Evolutionary conservation across 768 basidiomycete genomes (phyloP).

Genomic region (Pulveroboletus sp.): DNA sequence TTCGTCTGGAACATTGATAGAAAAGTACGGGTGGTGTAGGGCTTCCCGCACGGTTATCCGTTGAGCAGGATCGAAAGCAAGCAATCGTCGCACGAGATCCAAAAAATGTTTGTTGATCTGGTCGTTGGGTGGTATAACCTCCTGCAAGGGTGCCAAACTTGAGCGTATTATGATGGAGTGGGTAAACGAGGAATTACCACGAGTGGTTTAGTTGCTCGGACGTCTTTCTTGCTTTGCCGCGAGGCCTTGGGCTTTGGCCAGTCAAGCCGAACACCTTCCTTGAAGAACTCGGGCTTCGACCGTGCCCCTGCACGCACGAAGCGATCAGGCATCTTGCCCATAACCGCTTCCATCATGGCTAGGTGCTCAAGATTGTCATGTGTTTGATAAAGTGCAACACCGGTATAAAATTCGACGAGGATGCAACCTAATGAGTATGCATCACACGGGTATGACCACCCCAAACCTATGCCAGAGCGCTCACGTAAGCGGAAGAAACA

Average conservation of each 20-base stretch:
- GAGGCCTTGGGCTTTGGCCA: conserved; percentile 89
- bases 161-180: neutral
- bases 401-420: conserved; percentile 97
- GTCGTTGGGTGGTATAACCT: conserved; percentile 79
- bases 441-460: conserved; percentile 98
- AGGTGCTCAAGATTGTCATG: conserved; percentile 99
- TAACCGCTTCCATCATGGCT: conserved; percentile 99
- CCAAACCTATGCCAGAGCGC: conserved; percentile 63
- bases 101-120: conserved; percentile 74
- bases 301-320: conserved; percentile 73
- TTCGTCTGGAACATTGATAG: conserved; percentile 62
- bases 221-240: conserved; percentile 91
- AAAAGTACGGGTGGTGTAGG: conserved; percentile 83
- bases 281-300: conserved; percentile 92
- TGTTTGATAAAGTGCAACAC: conserved; percentile 97
- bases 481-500: conserved; percentile 16
- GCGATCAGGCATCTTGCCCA: conserved; percentile 94
- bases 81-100: conserved; percentile 81
- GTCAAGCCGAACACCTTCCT: conserved; percentile 77
- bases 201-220: conserved; percentile 76
- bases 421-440: conserved; percentile 98
- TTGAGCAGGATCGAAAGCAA: conserved; percentile 86
- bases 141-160: conserved; percentile 40
- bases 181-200: conserved; percentile 46
- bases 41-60: conserved; percentile 88